phyloP scores from a whole-genome alignment of 495 filamentous ascomycete species.

The Lentithecium fluviatile region DNA sequence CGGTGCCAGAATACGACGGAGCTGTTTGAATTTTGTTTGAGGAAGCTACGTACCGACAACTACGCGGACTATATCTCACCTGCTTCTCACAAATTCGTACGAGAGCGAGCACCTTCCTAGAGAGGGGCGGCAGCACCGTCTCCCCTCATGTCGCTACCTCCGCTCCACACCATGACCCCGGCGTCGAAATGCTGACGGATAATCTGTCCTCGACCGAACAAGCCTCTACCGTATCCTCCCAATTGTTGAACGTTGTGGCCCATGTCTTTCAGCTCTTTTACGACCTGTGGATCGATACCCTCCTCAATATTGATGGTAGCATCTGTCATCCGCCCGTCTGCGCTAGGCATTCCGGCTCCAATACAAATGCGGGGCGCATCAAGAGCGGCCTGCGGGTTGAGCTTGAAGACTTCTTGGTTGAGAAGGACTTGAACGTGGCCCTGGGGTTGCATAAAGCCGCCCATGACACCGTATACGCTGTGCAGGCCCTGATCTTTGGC shows the following conservation, averaged over 20 bases:
- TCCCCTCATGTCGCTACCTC: slow-evolving; percentile 82
- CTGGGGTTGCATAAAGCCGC: slow-evolving; percentile 98
- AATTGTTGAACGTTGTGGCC: slow-evolving; percentile 76
- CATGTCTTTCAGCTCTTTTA: slow-evolving; percentile 62
- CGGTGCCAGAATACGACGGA: too few relatives aligned
- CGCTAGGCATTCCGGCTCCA: slow-evolving; percentile 62
- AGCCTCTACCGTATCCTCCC: slow-evolving; percentile 60
- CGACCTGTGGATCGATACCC: slow-evolving; percentile 67
- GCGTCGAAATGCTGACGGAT: slow-evolving; percentile 75
- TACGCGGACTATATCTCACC: too few relatives aligned
- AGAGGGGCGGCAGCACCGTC: slow-evolving; percentile 79
- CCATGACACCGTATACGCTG: slow-evolving; percentile 92
- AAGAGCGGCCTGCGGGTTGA: slow-evolving; percentile 82
- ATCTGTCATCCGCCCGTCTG: slow-evolving; percentile 52
- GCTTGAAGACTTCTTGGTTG: slow-evolving; percentile 82
- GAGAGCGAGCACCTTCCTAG: too few relatives aligned
- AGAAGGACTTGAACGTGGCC: slow-evolving; percentile 94
- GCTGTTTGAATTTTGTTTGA: too few relatives aligned
- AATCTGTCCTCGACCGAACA: slow-evolving; percentile 91
- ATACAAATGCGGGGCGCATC: slow-evolving; percentile 88
- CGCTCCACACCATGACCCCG: slow-evolving; percentile 69
- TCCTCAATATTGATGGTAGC: slow-evolving; percentile 78
- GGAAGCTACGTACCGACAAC: too few relatives aligned
- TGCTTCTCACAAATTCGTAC: too few relatives aligned
- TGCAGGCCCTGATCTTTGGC: slow-evolving; percentile 68